These are phyloP conservation scores for Lojkania enalia DNA, from an alignment of 2,329 filamentous ascomycete species.

Conservation along the genomic window DNA sequence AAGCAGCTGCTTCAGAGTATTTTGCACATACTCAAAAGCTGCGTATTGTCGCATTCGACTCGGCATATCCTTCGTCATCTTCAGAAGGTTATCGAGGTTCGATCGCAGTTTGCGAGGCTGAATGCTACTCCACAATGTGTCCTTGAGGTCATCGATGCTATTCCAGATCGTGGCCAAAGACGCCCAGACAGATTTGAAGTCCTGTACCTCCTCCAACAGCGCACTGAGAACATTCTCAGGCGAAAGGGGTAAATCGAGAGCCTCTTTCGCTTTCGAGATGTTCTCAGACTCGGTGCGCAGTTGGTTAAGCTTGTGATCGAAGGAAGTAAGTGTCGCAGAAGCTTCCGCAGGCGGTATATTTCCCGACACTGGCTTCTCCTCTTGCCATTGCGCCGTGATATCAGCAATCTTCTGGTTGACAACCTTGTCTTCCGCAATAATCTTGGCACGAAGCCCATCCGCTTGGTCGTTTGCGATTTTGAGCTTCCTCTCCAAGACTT, in stretches of 20 bases:
- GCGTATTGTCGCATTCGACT: slow-evolving; percentile 99
- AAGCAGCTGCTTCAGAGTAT: slow-evolving; percentile 80
- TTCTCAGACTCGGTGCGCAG: slow-evolving; percentile 88
- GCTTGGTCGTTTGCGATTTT: slow-evolving; percentile 97
- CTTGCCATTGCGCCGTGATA: slow-evolving; percentile 85
- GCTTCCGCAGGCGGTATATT: slow-evolving; percentile 89
- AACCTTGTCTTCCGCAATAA: slow-evolving; percentile 88
- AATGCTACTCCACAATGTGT: slow-evolving; percentile 91
- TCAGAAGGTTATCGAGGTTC: slow-evolving; percentile 87
- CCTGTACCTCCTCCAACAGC: slow-evolving; percentile 92
- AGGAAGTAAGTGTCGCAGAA: slow-evolving; percentile 76
- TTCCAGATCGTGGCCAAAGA: slow-evolving; percentile 95
- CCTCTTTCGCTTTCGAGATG: slow-evolving; percentile 95
- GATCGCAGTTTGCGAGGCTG: slow-evolving; percentile 91
- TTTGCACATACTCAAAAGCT: slow-evolving; percentile 98
- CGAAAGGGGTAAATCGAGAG: slow-evolving; percentile 82
- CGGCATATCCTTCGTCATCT: slow-evolving; percentile 99
- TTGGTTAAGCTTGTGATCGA: slow-evolving; percentile 81
- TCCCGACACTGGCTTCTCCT: slow-evolving; percentile 95
- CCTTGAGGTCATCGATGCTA: slow-evolving; percentile 89
- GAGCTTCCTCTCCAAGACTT: slow-evolving; percentile 86
- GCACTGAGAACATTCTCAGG: slow-evolving; percentile 80
- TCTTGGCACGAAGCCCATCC: slow-evolving; percentile 92
- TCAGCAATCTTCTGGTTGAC: slow-evolving; percentile 87
- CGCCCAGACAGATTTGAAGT: slow-evolving; percentile 99